A percentile compares a stretch with the other conserved stretches of the same genome.
Evolutionary conservation across 2,329 filamentous ascomycete genomes (phyloP).

Genomic region (Periconia sp.): DNA sequence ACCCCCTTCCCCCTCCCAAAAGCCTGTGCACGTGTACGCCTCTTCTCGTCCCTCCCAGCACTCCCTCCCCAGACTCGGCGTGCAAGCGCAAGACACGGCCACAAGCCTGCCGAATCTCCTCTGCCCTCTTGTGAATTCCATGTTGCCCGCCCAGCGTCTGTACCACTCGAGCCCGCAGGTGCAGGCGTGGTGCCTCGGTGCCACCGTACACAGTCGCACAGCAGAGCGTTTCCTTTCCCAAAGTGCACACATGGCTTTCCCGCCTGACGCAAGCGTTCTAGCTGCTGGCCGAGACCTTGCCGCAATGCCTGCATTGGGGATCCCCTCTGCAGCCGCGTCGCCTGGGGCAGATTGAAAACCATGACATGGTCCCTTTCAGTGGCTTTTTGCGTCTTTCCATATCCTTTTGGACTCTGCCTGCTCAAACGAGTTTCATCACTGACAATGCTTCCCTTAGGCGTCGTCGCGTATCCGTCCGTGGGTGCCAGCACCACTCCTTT

Average conservation of each 20-base stretch:
- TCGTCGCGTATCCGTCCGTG: constrained; percentile 43
- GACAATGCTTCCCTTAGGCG: constrained; percentile 50
- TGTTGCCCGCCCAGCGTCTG: constrained; percentile 21
- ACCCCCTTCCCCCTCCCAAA: constrained; percentile 3
- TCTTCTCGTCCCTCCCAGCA: not conserved
- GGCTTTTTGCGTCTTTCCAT: constrained; percentile 24
- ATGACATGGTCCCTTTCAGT: constrained; percentile 31
- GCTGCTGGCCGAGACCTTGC: constrained; percentile 40
- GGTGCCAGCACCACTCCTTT: constrained; percentile 43
- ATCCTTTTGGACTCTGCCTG: constrained; percentile 20
- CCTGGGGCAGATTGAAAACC: constrained; percentile 40
- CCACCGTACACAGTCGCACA: constrained; percentile 40
- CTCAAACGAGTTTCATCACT: constrained; percentile 32
- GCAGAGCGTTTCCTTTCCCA: constrained; percentile 38
- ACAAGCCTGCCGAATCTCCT: not conserved
- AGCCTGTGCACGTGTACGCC: constrained; percentile 9
- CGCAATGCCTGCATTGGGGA: constrained; percentile 34
- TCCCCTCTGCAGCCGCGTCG: constrained; percentile 34
- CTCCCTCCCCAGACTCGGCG: constrained; percentile 1
- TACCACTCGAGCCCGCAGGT: constrained; percentile 27
- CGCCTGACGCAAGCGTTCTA: constrained; percentile 23
- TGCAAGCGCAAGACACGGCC: not conserved
- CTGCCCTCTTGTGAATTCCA: constrained; percentile 5
- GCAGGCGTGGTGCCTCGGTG: constrained; percentile 40
- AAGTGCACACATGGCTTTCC: constrained; percentile 37